Conservation (phyloP, 2,329 filamentous ascomycete species). For the Clarireedia monteithiana region DNA sequence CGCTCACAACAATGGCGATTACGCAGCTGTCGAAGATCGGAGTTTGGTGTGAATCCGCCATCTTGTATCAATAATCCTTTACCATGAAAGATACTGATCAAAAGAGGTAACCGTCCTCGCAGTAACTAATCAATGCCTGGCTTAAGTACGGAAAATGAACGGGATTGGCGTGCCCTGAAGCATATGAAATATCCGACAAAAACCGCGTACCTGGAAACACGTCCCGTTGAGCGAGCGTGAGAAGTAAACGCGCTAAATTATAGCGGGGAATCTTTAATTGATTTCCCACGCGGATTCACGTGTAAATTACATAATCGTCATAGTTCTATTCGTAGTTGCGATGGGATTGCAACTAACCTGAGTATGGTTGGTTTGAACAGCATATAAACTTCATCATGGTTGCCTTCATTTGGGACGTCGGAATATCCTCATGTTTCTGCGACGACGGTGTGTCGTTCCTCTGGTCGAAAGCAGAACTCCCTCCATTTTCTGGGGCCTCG, state of each 20-base stretch:
- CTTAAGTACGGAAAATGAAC: neutral
- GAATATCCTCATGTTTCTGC: too few species aligned
- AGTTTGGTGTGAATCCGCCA: slow-evolving; percentile 11
- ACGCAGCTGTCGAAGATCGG: slow-evolving; percentile 23
- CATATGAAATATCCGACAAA: too few species aligned
- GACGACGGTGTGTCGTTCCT: too few species aligned
- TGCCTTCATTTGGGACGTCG: too few species aligned
- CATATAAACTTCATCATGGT: too few species aligned
- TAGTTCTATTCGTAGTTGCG: too few species aligned
- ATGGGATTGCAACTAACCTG: too few species aligned
- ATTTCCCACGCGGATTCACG: slow-evolving; percentile 1
- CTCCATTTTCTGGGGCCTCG: too few species aligned
- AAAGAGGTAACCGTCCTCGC: too few species aligned
- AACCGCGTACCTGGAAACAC: neutral
- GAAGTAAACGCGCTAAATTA: slow-evolving; percentile 1
- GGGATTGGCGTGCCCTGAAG: neutral
- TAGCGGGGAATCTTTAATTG: neutral
- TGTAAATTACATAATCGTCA: neutral
- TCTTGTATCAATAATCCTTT: slow-evolving; percentile 2
- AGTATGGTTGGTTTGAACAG: too few species aligned
- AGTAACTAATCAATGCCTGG: too few species aligned
- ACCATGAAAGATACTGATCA: neutral
- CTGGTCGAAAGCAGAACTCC: too few species aligned
- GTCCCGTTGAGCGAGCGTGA: neutral
- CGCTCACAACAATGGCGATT: slow-evolving; percentile 24